Evolutionary conservation across 768 basidiomycete species (phyloP).

Genomic region (Lactifluus hygrophoroides): DNA sequence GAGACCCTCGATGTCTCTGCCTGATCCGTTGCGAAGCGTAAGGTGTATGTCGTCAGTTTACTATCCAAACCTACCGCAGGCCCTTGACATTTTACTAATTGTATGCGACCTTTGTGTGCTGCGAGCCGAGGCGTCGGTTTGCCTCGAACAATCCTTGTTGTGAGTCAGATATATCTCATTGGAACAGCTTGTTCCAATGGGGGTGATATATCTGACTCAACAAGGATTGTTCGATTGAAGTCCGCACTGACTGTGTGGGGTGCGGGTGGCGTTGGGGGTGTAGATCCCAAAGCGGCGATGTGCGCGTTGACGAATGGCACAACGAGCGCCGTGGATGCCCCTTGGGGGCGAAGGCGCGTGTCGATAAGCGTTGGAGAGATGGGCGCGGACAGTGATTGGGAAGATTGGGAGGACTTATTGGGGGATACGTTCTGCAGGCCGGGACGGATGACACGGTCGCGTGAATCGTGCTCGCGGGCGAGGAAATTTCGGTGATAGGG

Average conservation of each 20-base stretch:
- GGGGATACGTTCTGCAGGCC: neutral
- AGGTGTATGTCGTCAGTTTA: too few relatives aligned
- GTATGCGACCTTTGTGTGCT: too few relatives aligned
- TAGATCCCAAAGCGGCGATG: neutral
- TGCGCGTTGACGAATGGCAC: constrained; percentile 4
- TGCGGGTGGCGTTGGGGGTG: neutral
- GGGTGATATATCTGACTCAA: constrained; percentile 5
- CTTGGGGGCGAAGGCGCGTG: neutral
- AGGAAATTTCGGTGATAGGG: neutral
- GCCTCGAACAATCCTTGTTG: too few relatives aligned
- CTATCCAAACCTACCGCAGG: too few relatives aligned
- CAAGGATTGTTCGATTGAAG: too few relatives aligned
- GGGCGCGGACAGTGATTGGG: neutral
- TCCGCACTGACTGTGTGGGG: neutral
- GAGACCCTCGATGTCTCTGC: too few relatives aligned
- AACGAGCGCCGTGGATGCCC: neutral
- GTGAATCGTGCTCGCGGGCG: neutral
- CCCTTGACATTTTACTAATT: too few relatives aligned
- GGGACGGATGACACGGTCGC: constrained; percentile 3
- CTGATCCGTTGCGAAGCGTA: too few relatives aligned
- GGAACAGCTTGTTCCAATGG: constrained; percentile 4
- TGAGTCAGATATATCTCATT: too few relatives aligned
- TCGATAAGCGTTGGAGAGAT: neutral
- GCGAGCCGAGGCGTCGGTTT: too few relatives aligned
- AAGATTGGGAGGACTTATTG: neutral